Conservation (phyloP, 352 stramenopile species). For the Lagenidium giganteum region DNA sequence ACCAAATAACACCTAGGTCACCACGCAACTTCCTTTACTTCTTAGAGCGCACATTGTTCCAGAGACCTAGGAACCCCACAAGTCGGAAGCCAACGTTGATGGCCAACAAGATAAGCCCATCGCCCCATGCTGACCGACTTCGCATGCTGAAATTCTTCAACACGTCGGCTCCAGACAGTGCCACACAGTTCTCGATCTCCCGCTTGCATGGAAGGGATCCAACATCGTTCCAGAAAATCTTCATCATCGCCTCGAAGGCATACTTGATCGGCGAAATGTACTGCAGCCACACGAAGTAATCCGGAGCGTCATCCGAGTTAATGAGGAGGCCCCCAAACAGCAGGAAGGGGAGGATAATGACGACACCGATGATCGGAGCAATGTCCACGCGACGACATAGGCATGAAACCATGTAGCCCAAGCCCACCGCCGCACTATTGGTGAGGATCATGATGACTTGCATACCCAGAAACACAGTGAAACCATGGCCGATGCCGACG, state of each 20-base stretch:
- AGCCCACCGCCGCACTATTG: conserved; percentile 19
- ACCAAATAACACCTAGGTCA: no score
- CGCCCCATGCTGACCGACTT: conserved; percentile 12
- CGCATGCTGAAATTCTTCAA: conserved; percentile 31
- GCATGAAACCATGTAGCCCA: conserved; percentile 40
- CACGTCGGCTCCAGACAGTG: conserved; percentile 12
- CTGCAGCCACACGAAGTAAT: conserved; percentile 54
- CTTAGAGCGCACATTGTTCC: no score
- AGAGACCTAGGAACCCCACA: conserved; percentile 28
- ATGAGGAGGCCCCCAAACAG: conserved; percentile 47
- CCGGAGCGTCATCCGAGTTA: conserved; percentile 24
- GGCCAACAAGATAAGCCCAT: conserved; percentile 24
- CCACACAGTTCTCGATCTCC: conserved; percentile 28
- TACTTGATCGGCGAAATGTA: conserved; percentile 60
- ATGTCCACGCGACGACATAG: conserved; percentile 23
- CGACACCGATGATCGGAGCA: conserved; percentile 30
- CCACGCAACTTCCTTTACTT: no score
- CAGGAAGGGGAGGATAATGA: conserved; percentile 40
- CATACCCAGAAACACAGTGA: conserved; percentile 26
- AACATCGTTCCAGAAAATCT: conserved; percentile 34
- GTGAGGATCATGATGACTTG: conserved; percentile 31
- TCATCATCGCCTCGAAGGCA: conserved; percentile 39
- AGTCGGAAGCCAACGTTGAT: conserved; percentile 30
- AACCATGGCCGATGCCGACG: conserved; percentile 26
- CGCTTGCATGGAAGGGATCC: conserved; percentile 29